Evolutionary conservation across 768 basidiomycete species (phyloP), one percentile per base, ranked within the genome.

Genomic region (Mycena floridula): DNA sequence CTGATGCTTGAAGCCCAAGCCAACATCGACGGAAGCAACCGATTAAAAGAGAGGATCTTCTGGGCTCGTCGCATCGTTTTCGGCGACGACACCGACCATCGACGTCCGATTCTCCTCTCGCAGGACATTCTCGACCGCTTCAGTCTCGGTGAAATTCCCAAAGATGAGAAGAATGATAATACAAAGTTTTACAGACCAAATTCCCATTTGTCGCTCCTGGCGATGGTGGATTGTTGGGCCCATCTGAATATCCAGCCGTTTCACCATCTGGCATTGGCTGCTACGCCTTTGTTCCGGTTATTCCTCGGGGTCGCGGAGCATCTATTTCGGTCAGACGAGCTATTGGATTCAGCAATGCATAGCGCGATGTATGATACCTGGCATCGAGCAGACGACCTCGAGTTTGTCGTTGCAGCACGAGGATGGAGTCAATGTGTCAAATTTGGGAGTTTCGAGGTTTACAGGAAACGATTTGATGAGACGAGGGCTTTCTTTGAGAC

Each of bases 151-250:
- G 70, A 69, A 32, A 21, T 48, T 40, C 51, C 57, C 18, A 30
- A 53, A 44, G 47, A 22, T 26, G 26, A 28, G 26, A 39, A 30
- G 39, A 28, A 24, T 43, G 76, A 38, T 65, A 36, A 2, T 61
- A 5, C 51, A 44, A 62, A 50, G 4, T 51, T 54, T 51, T 72
- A 74, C 48, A 66, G 73, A 7, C 77, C 78, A 7, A 97, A 98
- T 60, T 94, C 91, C 1, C 95, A 99, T 60, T 79, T 98, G 44
- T 84, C 90, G 7, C 74, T 99, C 7, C 79, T 98, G 39, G 93
- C 94, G 13, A 98, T 99, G 93, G 96, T 97, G 16, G 96, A 99
- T 64, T 94, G 89, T 55, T 99, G 96, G 96, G 85, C 89, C 7
- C 76, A 78, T 41, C 79, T 98, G 42, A 68, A 72, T 0, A 93